Evolutionary conservation across 768 basidiomycete species (phyloP).

Genomic region (Lepiota brunneoincarnata): DNA sequence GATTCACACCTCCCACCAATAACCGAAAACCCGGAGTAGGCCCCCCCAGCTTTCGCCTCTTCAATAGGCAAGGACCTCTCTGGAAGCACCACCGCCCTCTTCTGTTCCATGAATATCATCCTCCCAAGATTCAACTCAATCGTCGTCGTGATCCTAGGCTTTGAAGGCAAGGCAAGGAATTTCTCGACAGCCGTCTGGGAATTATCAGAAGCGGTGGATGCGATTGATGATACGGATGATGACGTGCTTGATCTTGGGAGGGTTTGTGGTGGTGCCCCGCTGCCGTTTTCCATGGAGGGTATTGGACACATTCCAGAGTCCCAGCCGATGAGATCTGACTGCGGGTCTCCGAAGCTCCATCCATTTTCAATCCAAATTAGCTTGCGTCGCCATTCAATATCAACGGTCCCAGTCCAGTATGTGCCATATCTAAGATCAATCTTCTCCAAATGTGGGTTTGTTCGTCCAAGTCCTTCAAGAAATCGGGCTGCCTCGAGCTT

Average conservation of each 20-base stretch:
- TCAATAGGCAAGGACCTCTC: background rate
- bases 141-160: slow-evolving; percentile 19
- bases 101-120: slow-evolving; percentile 26
- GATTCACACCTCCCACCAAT: background rate
- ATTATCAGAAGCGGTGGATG: slow-evolving; percentile 12
- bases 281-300: background rate
- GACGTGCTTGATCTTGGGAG: background rate
- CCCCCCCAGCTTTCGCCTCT: background rate
- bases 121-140: slow-evolving; percentile 24
- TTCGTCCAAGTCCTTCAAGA: slow-evolving; percentile 1
- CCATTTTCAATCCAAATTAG: too few relatives aligned
- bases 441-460: background rate
- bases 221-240: background rate
- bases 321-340: background rate
- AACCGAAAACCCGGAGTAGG: background rate
- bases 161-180: slow-evolving; percentile 18
- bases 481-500: background rate
- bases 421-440: slow-evolving; percentile 4
- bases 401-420: slow-evolving; percentile 4
- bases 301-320: too few relatives aligned
- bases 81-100: background rate
- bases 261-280: background rate
- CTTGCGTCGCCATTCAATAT: background rate
- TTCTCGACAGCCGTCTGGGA: slow-evolving; percentile 19
- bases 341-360: too few relatives aligned